A percentile compares a stretch with the other conserved stretches of the same genome.
Conservation (phyloP, 345 rosid genomes). For the Pelargonium nanum region DNA sequence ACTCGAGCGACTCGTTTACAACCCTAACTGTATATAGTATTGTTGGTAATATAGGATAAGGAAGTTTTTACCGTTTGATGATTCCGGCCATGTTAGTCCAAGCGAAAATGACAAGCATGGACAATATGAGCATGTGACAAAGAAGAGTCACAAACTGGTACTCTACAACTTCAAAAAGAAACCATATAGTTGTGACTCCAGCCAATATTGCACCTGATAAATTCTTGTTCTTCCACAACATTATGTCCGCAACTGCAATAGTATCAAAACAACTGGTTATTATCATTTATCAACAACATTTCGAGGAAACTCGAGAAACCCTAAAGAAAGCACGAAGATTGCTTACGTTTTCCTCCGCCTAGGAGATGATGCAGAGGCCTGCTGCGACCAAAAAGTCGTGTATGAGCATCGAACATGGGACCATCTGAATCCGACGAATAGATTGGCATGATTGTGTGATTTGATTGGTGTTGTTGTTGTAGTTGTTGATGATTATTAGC, state of each 20-base stretch:
- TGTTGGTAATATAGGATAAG: background rate
- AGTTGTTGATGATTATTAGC: background rate
- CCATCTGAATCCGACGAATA: slow-evolving; percentile 10
- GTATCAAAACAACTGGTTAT: background rate
- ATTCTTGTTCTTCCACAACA: slow-evolving; percentile 58
- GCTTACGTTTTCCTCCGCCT: slow-evolving; percentile 27
- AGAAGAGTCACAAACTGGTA: slow-evolving; percentile 47
- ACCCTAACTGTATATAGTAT: no score
- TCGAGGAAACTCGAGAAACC: background rate
- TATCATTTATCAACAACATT: background rate
- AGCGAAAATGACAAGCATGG: slow-evolving; percentile 34
- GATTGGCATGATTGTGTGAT: slow-evolving; percentile 12
- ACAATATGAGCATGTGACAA: slow-evolving; percentile 34
- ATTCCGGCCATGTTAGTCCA: slow-evolving; percentile 49
- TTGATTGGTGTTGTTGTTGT: slow-evolving; percentile 5
- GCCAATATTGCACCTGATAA: slow-evolving; percentile 45
- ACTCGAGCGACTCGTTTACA: no score
- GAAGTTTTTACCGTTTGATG: slow-evolving; percentile 30
- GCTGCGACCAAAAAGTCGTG: background rate
- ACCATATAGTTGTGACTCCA: slow-evolving; percentile 45
- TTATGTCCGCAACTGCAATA: slow-evolving; percentile 48
- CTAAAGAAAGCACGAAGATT: background rate
- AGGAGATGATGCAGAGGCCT: slow-evolving; percentile 21
- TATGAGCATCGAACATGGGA: background rate
- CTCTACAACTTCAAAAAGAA: slow-evolving; percentile 55